These are phyloP conservation scores for Claviceps humidiphila DNA, from an alignment of 2,329 filamentous ascomycete genomes.

Conservation along the genomic window DNA sequence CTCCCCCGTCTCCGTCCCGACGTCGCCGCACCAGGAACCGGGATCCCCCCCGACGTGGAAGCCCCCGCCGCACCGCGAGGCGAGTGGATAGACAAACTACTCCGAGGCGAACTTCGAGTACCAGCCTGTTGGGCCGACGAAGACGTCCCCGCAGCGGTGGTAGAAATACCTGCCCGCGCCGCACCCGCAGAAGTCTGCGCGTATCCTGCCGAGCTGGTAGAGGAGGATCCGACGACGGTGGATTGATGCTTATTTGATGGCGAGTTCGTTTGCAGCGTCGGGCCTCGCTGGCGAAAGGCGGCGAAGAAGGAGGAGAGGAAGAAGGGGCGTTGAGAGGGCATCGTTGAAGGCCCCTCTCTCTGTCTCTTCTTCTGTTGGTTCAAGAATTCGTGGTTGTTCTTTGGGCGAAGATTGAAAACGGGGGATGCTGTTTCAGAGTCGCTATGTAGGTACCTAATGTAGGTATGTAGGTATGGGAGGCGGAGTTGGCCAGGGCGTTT, in stretches of 20 bases:
- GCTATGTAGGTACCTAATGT: no score
- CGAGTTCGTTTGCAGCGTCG: slow-evolving; percentile 21
- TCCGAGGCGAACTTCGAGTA: slow-evolving; percentile 13
- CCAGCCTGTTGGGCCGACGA: slow-evolving; percentile 12
- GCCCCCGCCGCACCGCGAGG: slow-evolving; percentile 11
- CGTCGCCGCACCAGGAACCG: slow-evolving; percentile 28
- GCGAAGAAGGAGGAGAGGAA: slow-evolving; percentile 44
- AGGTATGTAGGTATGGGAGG: no score
- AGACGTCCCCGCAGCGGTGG: slow-evolving; percentile 12
- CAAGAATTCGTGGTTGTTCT: no score
- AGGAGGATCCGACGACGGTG: slow-evolving; percentile 13
- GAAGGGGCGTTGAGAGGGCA: slow-evolving; percentile 41
- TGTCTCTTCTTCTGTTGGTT: not conserved
- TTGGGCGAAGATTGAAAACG: no score
- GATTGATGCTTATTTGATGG: slow-evolving; percentile 23
- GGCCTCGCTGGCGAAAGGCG: slow-evolving; percentile 37
- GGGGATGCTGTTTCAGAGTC: no score
- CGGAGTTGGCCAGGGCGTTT: no score
- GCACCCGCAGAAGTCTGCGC: slow-evolving; percentile 11
- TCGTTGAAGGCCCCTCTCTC: slow-evolving; percentile 9
- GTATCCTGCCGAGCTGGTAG: slow-evolving; percentile 12
- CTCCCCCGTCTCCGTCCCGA: slow-evolving; percentile 47
- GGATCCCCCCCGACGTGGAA: slow-evolving; percentile 11
- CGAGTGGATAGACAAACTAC: slow-evolving; percentile 17
- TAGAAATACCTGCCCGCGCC: slow-evolving; percentile 10